Base-by-base conservation (phyloP, 1,284 basidiomycete genomes). In the Tilletia setariae region DNA sequence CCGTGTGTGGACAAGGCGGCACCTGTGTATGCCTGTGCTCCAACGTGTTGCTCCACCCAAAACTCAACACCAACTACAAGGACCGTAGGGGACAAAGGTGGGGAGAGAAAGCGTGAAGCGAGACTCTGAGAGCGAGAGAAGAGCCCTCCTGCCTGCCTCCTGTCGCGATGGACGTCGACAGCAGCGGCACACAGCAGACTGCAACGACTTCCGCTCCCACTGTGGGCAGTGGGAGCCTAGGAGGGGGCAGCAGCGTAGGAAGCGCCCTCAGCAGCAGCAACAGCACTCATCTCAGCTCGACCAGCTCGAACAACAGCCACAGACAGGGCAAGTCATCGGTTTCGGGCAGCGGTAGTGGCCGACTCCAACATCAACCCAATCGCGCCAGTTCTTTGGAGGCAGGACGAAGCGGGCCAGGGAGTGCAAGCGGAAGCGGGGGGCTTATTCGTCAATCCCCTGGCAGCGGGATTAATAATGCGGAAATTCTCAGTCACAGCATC, bases 361-460 rank as follows among this genome's bases (percentile, higher is more conserved):
- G 35, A 40, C 35, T 40, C 35, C 35, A 40, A 11, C 35, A 40
- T 40, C 35, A 40, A 40, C 11, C 35, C 35, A 4, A 40, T 40
- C 35, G 35, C 11, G 35, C 35, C 35, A 11, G 35, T 40, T 40
- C 35, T 40, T 40, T 40, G 35, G 35, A 40, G 11, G 6, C 35
- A 40, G 35, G 35, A 40, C 6, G 35, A 40, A 40, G 35, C 11
- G 35, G 35, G 35, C 4, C 35, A 40, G 40, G 23, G 25, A 53
- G 44, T 23, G 63, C 63, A 7, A 64, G 63, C 21, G 63, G 63
- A 43, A 64, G 49, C 44, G 62, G 13, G 46, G 35, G 13, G 35
- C 15, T 61, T 7, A 30, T 30, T 16, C 25, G 56, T 9, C 56
- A 61, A 30, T 61, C 56, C 13, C 56, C 56, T 35, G 56, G 56